A percentile compares a stretch with the other conserved stretches of the same genome.
phyloP scores from a whole-genome alignment of 148 eudicot species.

The Rhododendron williamsianum region DNA sequence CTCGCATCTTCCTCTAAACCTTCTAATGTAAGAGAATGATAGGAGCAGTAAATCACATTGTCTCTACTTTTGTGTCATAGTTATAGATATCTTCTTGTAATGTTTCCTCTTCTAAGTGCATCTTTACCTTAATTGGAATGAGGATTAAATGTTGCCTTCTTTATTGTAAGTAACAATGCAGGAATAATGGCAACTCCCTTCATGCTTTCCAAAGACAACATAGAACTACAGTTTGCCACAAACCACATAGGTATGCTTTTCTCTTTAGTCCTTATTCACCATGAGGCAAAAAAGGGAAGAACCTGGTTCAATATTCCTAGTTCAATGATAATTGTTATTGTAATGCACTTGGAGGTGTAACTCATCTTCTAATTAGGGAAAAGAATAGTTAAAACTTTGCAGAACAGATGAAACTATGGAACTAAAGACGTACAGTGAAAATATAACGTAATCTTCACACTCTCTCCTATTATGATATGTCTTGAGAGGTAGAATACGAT shows the following conservation, averaged over 20 bases:
- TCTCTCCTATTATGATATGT: not conserved
- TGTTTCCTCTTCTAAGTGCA: not conserved
- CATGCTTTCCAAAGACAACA: conserved; percentile 70
- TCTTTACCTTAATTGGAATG: not conserved
- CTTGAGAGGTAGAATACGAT: not conserved
- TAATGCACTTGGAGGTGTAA: not conserved
- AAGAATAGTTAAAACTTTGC: not conserved
- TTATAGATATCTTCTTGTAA: not conserved
- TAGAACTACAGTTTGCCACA: conserved; percentile 88
- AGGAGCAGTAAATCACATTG: not conserved
- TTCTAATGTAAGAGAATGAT: conserved; percentile 41
- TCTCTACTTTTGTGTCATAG: not conserved
- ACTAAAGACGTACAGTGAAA: not conserved
- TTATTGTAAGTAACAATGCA: conserved; percentile 66
- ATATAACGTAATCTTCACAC: not conserved
- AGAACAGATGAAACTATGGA: not conserved
- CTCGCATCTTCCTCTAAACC: conserved; percentile 45
- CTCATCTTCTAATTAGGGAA: not conserved
- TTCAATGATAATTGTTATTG: not conserved
- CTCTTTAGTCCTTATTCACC: not conserved
- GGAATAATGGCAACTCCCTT: conserved; percentile 85
- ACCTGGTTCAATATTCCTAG: not conserved
- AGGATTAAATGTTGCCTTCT: not conserved
- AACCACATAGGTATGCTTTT: conserved; percentile 55
- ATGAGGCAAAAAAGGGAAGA: not conserved